These are phyloP conservation scores for Termitomyces sp. DNA, from an alignment of 1,284 basidiomycete species.

Conservation along the genomic window DNA sequence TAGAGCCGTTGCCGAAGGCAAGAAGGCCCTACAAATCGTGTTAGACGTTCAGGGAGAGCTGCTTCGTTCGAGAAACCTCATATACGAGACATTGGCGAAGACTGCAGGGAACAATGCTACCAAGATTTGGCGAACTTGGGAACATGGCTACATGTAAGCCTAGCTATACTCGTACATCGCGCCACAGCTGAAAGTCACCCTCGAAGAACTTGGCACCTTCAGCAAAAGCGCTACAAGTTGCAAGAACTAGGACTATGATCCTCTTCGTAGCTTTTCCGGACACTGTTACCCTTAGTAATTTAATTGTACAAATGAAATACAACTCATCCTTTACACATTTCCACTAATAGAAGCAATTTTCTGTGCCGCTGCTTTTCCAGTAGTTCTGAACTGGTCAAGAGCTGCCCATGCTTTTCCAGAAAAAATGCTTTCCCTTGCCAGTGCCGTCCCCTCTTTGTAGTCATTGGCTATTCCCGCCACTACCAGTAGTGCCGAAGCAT, in stretches of 20 bases:
- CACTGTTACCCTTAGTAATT: background rate
- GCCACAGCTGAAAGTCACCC: background rate
- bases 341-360: background rate
- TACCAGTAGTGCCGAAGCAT: constrained; percentile 12
- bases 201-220: constrained; percentile 2
- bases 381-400: constrained; percentile 8
- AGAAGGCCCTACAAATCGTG: background rate
- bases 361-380: constrained; percentile 1
- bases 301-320: background rate
- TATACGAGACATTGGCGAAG: background rate
- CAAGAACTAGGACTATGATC: background rate
- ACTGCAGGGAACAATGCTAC: background rate
- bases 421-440: constrained; percentile 15
- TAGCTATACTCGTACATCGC: background rate
- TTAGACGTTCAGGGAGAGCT: constrained; percentile 5
- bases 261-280: background rate
- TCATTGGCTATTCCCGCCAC: constrained; percentile 10
- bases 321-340: background rate
- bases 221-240: constrained; percentile 1
- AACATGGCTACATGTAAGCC: constrained; percentile 10
- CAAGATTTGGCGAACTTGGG: constrained; percentile 5
- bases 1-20: constrained; percentile 7
- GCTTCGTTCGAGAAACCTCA: constrained; percentile 1
- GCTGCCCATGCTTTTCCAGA: constrained; percentile 14
- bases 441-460: constrained; percentile 10